Percentiles rank a stretch among this genome's conserved stretches.
phyloP scores from a whole-genome alignment of 129 eudicot species.

The Ambrosia artemisiifolia region DNA sequence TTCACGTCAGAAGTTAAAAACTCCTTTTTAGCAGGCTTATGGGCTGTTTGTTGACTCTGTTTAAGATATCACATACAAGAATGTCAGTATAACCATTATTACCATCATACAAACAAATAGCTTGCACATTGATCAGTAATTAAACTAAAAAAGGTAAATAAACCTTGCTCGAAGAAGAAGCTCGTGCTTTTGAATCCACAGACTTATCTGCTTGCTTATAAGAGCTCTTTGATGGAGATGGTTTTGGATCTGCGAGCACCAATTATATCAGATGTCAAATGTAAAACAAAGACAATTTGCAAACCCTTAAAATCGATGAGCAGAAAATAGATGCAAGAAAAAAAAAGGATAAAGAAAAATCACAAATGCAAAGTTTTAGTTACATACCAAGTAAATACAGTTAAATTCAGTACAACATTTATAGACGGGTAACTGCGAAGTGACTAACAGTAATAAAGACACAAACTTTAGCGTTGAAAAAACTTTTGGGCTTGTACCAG shows the following conservation, averaged over 20 bases:
- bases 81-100: slow-evolving; percentile 1
- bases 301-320: neutral
- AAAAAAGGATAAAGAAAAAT: neutral
- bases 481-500: neutral
- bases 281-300: neutral
- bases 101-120: neutral
- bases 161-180: slow-evolving; percentile 58
- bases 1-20: slow-evolving; percentile 67
- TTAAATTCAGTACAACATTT: neutral
- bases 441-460: neutral
- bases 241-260: slow-evolving; percentile 50
- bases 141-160: neutral
- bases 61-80: slow-evolving; percentile 18
- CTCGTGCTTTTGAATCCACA: slow-evolving; percentile 28
- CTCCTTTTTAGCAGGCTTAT: slow-evolving; percentile 29
- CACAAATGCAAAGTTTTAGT: neutral
- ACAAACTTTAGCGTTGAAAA: neutral
- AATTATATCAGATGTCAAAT: slow-evolving; percentile 7
- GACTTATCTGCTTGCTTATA: slow-evolving; percentile 47
- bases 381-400: neutral
- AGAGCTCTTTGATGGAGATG: slow-evolving; percentile 45
- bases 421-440: neutral
- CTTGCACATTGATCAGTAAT: neutral
- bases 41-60: slow-evolving; percentile 17
- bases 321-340: neutral